Percentiles rank a stretch among this genome's conserved stretches.
Evolutionary conservation across 495 filamentous ascomycete genomes (phyloP).

Genomic region (Aspergillus asperescens): DNA sequence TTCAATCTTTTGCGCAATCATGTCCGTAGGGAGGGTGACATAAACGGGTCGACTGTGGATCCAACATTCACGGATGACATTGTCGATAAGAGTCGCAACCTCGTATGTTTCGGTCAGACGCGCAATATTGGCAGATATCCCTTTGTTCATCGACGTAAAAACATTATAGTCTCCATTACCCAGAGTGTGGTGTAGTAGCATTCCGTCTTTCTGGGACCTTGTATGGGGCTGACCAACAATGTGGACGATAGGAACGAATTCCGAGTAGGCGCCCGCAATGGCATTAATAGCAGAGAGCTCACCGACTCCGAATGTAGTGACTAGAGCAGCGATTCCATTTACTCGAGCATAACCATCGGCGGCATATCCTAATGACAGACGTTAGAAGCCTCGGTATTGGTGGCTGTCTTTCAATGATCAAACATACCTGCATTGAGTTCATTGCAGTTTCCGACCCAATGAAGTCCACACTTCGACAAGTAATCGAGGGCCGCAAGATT

Average conservation of each 20-base stretch:
- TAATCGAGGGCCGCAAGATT: constrained; percentile 58
- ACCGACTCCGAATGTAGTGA: constrained; percentile 68
- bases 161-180: constrained; percentile 86
- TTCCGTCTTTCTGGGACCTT: constrained; percentile 46
- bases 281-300: constrained; percentile 67
- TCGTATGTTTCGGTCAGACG: constrained; percentile 64
- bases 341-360: constrained; percentile 68
- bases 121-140: constrained; percentile 65
- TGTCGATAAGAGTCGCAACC: constrained; percentile 70
- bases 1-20: constrained; percentile 74
- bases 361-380: constrained; percentile 50
- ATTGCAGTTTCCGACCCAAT: constrained; percentile 67
- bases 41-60: constrained; percentile 72
- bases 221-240: constrained; percentile 58
- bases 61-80: constrained; percentile 75
- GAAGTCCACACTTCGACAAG: constrained; percentile 50
- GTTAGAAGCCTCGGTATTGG: neutral
- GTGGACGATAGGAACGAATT: constrained; percentile 58
- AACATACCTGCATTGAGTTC: constrained; percentile 59
- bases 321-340: constrained; percentile 58
- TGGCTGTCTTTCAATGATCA: neutral
- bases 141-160: constrained; percentile 71
- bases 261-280: constrained; percentile 58
- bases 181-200: constrained; percentile 87
- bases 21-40: constrained; percentile 79